A percentile compares a stretch with the other conserved stretches of the same genome.
phyloP scores from a whole-genome alignment of 2,329 filamentous ascomycete genomes.

The Fusarium concolor region DNA sequence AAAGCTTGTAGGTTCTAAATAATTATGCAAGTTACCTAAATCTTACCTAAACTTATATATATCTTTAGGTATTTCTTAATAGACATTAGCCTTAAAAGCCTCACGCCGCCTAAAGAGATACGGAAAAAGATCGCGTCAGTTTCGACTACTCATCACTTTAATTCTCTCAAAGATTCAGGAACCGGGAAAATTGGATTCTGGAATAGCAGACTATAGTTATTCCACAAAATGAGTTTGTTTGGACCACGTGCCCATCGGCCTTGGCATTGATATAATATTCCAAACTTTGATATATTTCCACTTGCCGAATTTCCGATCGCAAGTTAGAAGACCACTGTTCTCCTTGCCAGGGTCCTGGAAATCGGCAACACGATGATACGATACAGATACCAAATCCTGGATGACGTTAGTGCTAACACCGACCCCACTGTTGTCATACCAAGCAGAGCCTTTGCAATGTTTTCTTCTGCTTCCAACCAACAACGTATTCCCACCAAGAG shows the following conservation, averaged over 20 bases:
- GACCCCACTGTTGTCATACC: background rate
- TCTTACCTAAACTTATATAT: too few species aligned
- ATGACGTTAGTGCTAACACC: slow-evolving; percentile 14
- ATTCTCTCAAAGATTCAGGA: too few species aligned
- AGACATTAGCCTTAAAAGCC: too few species aligned
- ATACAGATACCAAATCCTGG: background rate
- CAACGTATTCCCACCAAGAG: background rate
- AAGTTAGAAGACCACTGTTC: too few species aligned
- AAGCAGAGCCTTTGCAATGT: background rate
- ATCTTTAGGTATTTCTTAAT: too few species aligned
- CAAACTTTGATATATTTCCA: background rate
- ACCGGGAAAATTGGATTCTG: background rate
- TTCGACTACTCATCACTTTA: too few species aligned
- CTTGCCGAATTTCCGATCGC: too few species aligned
- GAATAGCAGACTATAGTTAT: background rate
- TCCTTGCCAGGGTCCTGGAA: background rate
- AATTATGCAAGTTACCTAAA: too few species aligned
- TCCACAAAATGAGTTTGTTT: background rate
- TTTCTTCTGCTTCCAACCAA: background rate
- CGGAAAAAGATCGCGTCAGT: too few species aligned
- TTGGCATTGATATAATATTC: background rate
- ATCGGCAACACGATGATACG: too few species aligned
- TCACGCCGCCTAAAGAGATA: too few species aligned
- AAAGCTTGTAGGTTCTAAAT: too few species aligned
- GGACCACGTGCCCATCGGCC: background rate